phyloP scores from a whole-genome alignment of 305 asterid genomes.

The Fraxinus dipetala region DNA sequence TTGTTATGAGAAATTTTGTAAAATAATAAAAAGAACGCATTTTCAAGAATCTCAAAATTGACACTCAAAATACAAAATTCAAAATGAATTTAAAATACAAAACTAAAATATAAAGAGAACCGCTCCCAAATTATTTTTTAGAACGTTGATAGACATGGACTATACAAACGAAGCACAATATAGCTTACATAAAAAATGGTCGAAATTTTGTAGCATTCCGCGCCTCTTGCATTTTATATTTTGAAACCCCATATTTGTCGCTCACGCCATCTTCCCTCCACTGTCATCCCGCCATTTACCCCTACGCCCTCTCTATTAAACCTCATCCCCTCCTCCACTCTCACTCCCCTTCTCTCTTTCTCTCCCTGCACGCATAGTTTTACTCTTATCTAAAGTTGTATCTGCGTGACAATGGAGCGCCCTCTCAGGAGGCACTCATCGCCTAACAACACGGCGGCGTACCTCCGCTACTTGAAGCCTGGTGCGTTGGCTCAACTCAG shows the following conservation, averaged over 20 bases:
- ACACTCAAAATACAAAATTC: no score
- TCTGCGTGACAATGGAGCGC: slow-evolving; percentile 27
- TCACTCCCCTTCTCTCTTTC: neutral
- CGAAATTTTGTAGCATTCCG: neutral
- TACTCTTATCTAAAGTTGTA: neutral
- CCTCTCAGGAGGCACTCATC: slow-evolving; percentile 16
- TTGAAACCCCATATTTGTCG: neutral
- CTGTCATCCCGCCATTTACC: slow-evolving; percentile 15
- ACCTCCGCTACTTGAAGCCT: slow-evolving; percentile 37
- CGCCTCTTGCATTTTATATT: neutral
- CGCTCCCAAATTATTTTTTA: no score
- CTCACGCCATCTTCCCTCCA: slow-evolving; percentile 17
- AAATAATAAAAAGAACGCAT: no score
- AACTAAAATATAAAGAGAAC: no score
- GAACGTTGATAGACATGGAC: no score
- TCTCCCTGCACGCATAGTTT: neutral
- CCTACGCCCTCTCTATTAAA: neutral
- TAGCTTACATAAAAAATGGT: neutral
- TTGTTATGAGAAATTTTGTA: no score
- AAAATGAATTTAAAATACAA: no score
- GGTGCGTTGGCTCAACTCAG: slow-evolving; percentile 35
- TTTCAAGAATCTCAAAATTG: no score
- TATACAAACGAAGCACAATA: neutral
- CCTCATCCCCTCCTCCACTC: neutral
- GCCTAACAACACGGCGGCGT: slow-evolving; percentile 1